Base-by-base conservation (phyloP, 2,329 filamentous ascomycete species). In the Lomentospora prolificans region DNA sequence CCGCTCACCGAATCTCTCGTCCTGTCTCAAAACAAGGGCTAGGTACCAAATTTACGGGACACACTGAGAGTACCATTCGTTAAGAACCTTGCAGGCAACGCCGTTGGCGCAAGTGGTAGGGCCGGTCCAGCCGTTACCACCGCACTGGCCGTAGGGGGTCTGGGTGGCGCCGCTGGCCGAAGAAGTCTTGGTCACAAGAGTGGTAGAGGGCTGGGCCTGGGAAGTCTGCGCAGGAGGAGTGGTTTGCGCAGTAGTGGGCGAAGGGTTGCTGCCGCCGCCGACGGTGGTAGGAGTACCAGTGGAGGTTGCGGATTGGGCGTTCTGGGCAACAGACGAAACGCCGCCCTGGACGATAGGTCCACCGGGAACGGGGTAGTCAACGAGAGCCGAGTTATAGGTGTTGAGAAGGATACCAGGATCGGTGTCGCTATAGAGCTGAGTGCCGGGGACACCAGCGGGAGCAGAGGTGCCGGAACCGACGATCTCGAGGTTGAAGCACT, bases 401-500 rank as follows among this genome's bases (percentile, higher is more conserved):
- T 68, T 67, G 61, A 69, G 66, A 19, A 65, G 57, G 51, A 69
- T 67, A 14, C 67, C 67, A 1, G 67, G 61, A 28, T 69, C 65
- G 28, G 62, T 59, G 27, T 60, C 50, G 24, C 60, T 63, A 60
- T 68, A 64, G 22, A 68, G 62, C 19, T 61, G 57, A 24, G 48
- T 56, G 12, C 48, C 55, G 50, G 50, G 25, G 10, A 56, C 55
- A 4, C 55, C 55, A 10, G 48, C 24, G 4, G 66, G 66, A 2
- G 69, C 69, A 53, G 70, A 74, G 58, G 76, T 73, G n/a, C 66
- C 66, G 24, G 30, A 48, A 24, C 75, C 75, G 51, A 64, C 69
- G 53, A 79, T 67, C 58, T 73, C 64, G 28, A 79, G 65, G 64
- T 77, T 78, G 54, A 78, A 62, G 61, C 77, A 81, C 66, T 77